Conservation (phyloP, 768 basidiomycete genomes). For the Austroboletus festivus region DNA sequence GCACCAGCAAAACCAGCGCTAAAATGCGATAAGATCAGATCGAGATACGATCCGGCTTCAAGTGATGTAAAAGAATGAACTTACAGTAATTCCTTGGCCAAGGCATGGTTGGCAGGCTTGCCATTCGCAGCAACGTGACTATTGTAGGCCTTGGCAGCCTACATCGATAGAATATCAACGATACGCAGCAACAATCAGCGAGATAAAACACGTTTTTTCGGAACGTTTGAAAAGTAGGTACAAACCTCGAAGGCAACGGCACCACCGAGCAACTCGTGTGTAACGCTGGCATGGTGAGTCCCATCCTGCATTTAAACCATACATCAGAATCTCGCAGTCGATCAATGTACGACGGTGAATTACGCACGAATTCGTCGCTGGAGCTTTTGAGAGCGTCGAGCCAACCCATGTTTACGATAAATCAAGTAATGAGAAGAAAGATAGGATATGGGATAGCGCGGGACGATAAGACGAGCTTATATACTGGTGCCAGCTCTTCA, state of each 20-base stretch:
- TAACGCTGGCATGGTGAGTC: constrained; percentile 1
- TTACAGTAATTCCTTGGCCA: background rate
- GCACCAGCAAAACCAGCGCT: constrained; percentile 13
- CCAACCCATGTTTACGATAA: constrained; percentile 10
- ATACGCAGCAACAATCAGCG: background rate
- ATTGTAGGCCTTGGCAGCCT: constrained; percentile 23
- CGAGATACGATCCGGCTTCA: no score
- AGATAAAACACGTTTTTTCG: background rate
- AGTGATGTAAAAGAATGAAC: no score
- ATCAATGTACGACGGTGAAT: background rate
- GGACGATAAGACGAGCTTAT: constrained; percentile 9
- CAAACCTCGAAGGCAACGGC: constrained; percentile 18
- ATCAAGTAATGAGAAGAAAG: background rate
- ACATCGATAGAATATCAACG: background rate
- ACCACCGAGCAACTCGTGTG: constrained; percentile 21
- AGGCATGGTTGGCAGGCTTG: constrained; percentile 18
- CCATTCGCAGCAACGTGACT: constrained; percentile 8
- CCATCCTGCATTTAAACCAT: background rate
- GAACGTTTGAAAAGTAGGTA: background rate
- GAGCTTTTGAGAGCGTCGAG: background rate
- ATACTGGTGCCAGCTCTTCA: constrained; percentile 19
- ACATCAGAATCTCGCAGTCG: background rate
- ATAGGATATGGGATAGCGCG: background rate
- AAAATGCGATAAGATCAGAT: background rate
- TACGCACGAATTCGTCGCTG: constrained; percentile 7